Percentiles rank a stretch among this genome's conserved stretches.
Evolutionary conservation across 257 asterid genomes (phyloP).

Genomic region (Leptodermis oblonga): DNA sequence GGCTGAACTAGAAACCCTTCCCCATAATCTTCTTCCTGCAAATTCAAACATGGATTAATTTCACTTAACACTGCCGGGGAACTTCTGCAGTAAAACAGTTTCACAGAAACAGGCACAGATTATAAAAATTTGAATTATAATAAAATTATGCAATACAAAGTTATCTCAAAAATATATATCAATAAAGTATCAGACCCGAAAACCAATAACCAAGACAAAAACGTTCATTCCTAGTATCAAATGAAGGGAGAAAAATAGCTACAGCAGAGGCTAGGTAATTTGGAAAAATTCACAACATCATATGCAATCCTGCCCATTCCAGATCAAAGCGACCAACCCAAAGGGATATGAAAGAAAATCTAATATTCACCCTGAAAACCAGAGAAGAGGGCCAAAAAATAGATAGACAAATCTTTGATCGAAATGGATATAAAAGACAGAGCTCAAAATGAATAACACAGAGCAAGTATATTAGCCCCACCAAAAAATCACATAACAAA

Average conservation of each 20-base stretch:
- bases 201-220: too few relatives aligned
- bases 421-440: neutral
- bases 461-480: neutral
- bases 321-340: neutral
- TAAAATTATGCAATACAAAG: too few relatives aligned
- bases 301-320: too few relatives aligned
- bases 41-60: neutral
- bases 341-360: neutral
- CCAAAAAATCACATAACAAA: neutral
- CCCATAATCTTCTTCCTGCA: constrained; percentile 77
- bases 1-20: constrained; percentile 71
- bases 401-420: neutral
- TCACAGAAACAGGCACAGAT: neutral
- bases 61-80: neutral
- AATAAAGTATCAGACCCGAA: too few relatives aligned
- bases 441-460: neutral
- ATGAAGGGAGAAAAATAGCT: neutral
- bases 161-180: too few relatives aligned
- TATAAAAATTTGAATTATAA: neutral
- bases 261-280: neutral
- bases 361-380: neutral
- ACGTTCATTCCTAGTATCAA: neutral
- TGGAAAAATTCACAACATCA: neutral
- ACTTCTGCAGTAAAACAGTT: neutral
- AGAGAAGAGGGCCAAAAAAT: too few relatives aligned